Evolutionary conservation across 768 basidiomycete genomes (phyloP).

Genomic region (Lentinula lateritia): DNA sequence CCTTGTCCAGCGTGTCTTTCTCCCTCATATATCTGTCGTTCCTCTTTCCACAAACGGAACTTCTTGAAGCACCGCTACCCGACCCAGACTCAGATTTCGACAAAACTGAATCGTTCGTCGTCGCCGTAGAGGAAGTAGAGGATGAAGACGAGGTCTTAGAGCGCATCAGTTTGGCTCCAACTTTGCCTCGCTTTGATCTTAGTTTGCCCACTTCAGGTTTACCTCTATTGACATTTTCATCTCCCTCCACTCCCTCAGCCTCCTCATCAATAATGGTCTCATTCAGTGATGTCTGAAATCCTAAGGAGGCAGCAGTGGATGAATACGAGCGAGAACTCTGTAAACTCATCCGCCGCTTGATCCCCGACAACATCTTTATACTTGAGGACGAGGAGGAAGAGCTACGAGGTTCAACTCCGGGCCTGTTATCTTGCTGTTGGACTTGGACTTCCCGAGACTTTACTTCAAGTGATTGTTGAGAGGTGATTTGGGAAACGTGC

Average conservation of each 20-base stretch:
- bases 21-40: slow-evolving; percentile 9
- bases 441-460: neutral
- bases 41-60: slow-evolving; percentile 13
- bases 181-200: neutral
- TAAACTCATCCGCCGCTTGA: slow-evolving; percentile 1
- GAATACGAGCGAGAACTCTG: slow-evolving; percentile 1
- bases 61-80: neutral
- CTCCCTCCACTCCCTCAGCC: neutral
- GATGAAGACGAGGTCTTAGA: slow-evolving; percentile 1
- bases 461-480: neutral
- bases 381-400: neutral
- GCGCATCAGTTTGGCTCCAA: neutral
- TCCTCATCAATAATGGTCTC: neutral
- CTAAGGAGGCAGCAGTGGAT: neutral
- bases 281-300: neutral
- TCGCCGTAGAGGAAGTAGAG: neutral
- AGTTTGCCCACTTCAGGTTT: neutral
- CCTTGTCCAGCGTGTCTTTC: slow-evolving; percentile 49
- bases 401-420: neutral
- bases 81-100: neutral
- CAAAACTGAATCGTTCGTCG: neutral
- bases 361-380: neutral
- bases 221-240: neutral
- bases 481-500: neutral
- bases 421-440: neutral